phyloP scores from a whole-genome alignment of 2,329 filamentous ascomycete genomes.

The Cryphonectria nitschkei region DNA sequence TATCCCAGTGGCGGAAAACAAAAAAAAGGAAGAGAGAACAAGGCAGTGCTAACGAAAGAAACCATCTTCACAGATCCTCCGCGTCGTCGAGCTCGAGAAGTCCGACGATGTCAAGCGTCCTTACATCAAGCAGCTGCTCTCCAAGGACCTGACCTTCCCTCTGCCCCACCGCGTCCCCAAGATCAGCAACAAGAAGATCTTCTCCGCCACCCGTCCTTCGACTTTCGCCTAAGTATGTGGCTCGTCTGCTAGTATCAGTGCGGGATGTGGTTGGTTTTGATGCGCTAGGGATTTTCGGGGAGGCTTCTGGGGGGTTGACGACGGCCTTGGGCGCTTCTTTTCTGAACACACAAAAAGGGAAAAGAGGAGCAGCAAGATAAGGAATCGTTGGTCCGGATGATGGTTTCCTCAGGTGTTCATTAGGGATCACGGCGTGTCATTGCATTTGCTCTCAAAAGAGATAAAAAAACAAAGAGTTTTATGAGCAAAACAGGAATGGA shows the following conservation, averaged over 20 bases:
- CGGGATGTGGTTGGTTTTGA: background rate
- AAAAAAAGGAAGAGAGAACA: slow-evolving; percentile 14
- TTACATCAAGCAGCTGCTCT: slow-evolving; percentile 98
- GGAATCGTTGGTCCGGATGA: slow-evolving; percentile 33
- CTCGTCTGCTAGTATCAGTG: slow-evolving; percentile 49
- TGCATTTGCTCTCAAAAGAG: slow-evolving; percentile 54
- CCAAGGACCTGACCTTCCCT: slow-evolving; percentile 96
- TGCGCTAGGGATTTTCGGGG: slow-evolving; percentile 16
- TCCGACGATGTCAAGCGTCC: slow-evolving; percentile 92
- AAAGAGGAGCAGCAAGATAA: slow-evolving; percentile 6
- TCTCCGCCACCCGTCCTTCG: slow-evolving; percentile 88
- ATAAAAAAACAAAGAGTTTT: slow-evolving; percentile 41
- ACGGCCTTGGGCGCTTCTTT: slow-evolving; percentile 5
- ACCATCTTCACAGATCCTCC: slow-evolving; percentile 74
- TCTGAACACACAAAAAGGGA: slow-evolving; percentile 27
- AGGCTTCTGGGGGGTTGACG: slow-evolving; percentile 36
- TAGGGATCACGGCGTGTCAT: slow-evolving; percentile 63
- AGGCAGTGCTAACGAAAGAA: slow-evolving; percentile 35
- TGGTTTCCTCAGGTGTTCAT: slow-evolving; percentile 64
- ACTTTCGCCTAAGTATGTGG: slow-evolving; percentile 86
- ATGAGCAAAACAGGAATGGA: slow-evolving; percentile 41
- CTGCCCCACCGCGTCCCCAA: slow-evolving; percentile 94
- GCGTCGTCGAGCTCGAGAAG: slow-evolving; percentile 97
- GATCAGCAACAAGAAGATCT: slow-evolving; percentile 84
- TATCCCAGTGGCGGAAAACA: background rate